A percentile compares a stretch with the other conserved stretches of the same genome.
These are phyloP conservation scores for Rhodotorula kratochvilovae DNA, from an alignment of 768 basidiomycete genomes.

Conservation along the genomic window DNA sequence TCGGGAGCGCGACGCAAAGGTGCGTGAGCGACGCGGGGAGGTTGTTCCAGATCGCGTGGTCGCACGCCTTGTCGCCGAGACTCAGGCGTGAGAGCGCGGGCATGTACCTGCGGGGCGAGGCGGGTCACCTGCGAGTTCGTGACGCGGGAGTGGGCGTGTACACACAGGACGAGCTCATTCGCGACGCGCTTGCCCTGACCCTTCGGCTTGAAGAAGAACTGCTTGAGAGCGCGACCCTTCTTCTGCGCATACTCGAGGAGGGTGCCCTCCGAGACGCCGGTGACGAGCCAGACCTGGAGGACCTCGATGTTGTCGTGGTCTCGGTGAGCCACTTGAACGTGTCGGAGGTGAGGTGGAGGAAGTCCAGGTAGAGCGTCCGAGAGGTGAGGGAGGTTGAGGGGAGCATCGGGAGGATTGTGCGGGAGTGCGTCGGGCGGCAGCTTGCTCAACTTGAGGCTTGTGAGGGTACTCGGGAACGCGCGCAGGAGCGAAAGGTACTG, in stretches of 20 bases:
- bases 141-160: not conserved
- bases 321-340: not conserved
- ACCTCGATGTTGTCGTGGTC: not conserved
- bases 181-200: not conserved
- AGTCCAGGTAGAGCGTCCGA: not conserved
- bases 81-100: constrained; percentile 9
- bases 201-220: constrained; percentile 19
- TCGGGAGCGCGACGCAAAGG: constrained; percentile 22
- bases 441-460: constrained; percentile 1
- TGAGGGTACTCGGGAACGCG: not conserved
- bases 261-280: not conserved
- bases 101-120: not conserved
- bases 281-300: not conserved
- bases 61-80: constrained; percentile 18
- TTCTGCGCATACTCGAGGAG: not conserved
- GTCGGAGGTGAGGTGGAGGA: not conserved
- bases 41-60: constrained; percentile 3
- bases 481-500: not conserved
- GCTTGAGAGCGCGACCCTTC: not conserved
- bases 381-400: constrained; percentile 2
- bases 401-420: not conserved
- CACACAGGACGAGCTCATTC: not conserved
- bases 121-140: no score
- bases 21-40: constrained; percentile 14
- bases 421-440: not conserved